Conservation (phyloP, 257 asterid genomes). For the Solanum verrucosum region DNA sequence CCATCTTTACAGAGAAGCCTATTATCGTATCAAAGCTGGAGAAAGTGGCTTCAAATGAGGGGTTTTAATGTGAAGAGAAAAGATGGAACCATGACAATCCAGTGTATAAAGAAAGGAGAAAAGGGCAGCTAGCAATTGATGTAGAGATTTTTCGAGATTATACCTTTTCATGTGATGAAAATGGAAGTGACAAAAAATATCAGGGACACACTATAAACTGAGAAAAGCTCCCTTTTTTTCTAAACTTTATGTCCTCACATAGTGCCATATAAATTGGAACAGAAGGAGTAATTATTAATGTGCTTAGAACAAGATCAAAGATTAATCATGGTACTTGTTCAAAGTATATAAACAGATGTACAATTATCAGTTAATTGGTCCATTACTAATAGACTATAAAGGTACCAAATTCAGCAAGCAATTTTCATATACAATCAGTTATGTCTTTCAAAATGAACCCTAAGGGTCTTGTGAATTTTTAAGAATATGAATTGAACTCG, state of each 20-base stretch:
- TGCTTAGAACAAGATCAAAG: background rate
- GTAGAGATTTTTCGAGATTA: slow-evolving; percentile 19
- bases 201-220: background rate
- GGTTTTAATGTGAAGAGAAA: slow-evolving; percentile 45
- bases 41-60: slow-evolving; percentile 45
- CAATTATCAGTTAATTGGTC: background rate
- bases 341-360: background rate
- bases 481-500: background rate
- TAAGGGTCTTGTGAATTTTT: background rate
- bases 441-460: background rate
- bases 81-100: slow-evolving; percentile 53
- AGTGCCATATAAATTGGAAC: background rate
- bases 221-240: background rate
- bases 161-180: background rate
- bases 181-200: background rate
- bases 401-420: background rate
- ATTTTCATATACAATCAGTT: background rate
- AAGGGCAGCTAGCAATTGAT: slow-evolving; percentile 56
- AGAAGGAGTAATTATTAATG: too few species aligned
- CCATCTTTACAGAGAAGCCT: background rate
- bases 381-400: background rate
- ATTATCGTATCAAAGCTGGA: slow-evolving; percentile 53
- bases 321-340: background rate
- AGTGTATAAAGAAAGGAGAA: slow-evolving; percentile 47
- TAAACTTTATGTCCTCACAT: background rate